Conservation (phyloP, 2,329 filamentous ascomycete species). For the Emergomyces pasteurianus region DNA sequence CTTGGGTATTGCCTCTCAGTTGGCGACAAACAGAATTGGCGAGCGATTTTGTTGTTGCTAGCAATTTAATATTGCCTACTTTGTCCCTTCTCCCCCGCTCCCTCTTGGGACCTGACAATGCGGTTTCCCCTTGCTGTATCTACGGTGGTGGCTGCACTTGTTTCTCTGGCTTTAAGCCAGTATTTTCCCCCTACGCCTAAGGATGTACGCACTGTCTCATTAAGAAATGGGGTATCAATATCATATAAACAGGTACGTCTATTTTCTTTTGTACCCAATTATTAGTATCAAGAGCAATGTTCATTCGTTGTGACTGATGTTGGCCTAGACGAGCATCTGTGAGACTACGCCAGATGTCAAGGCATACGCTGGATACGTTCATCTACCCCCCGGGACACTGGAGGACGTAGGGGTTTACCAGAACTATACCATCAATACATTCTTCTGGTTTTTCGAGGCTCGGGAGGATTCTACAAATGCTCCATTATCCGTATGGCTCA, state of each 20-base stretch:
- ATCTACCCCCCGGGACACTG: conserved; percentile 39
- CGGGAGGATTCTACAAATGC: conserved; percentile 41
- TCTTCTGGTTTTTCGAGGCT: conserved; percentile 55
- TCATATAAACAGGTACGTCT: conserved; percentile 33
- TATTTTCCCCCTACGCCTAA: conserved; percentile 30
- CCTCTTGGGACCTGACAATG: not conserved
- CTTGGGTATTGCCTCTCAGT: not conserved
- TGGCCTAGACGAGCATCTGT: conserved; percentile 36
- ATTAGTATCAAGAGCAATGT: not conserved
- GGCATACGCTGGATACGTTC: conserved; percentile 48
- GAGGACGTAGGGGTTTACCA: conserved; percentile 32
- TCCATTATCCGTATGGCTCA: conserved; percentile 50
- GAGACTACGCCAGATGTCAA: conserved; percentile 46
- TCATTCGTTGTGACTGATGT: not conserved
- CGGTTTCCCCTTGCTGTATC: not conserved
- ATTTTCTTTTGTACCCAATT: not conserved
- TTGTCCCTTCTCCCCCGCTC: not conserved
- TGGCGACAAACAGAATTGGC: not conserved
- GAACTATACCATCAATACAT: conserved; percentile 49
- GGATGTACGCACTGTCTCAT: conserved; percentile 28
- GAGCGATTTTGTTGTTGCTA: not conserved
- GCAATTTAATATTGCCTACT: not conserved
- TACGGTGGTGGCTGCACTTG: not conserved
- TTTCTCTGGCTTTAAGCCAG: not conserved
- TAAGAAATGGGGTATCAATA: conserved; percentile 32